phyloP scores from a whole-genome alignment of 2,329 filamentous ascomycete genomes.

The Ambrosiella cleistominuta region DNA sequence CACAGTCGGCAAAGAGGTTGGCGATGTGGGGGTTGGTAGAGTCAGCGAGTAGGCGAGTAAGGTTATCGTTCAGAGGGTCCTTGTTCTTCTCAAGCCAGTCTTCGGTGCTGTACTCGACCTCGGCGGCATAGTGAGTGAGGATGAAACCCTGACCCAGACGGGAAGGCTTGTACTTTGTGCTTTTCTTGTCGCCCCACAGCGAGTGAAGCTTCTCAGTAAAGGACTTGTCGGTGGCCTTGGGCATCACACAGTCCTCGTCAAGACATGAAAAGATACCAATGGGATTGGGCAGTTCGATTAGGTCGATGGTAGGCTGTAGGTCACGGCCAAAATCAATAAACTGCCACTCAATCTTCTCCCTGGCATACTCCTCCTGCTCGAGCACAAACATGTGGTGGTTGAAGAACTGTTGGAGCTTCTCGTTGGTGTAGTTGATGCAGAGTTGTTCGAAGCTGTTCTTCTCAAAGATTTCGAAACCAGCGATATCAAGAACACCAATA shows the following conservation, averaged over 20 bases:
- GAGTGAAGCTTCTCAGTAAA: conserved; percentile 97
- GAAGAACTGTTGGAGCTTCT: conserved; percentile 98
- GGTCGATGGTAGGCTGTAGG: conserved; percentile 88
- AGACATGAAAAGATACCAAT: conserved; percentile 98
- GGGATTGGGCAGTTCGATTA: conserved; percentile 89
- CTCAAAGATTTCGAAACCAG: conserved; percentile 97
- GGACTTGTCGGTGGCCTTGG: conserved; percentile 88
- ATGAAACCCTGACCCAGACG: conserved; percentile 83
- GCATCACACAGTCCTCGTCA: conserved; percentile 97
- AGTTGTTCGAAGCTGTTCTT: conserved; percentile 97
- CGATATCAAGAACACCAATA: conserved; percentile 96
- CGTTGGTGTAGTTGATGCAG: conserved; percentile 99
- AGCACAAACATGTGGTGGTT: conserved; percentile 99
- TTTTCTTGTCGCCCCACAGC: conserved; percentile 81
- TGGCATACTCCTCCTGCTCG: conserved; percentile 93
- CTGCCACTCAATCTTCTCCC: conserved; percentile 98
- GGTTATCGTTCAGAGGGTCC: conserved; percentile 90
- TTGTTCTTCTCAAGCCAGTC: conserved; percentile 99
- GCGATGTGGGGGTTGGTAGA: conserved; percentile 75
- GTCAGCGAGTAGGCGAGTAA: conserved; percentile 69
- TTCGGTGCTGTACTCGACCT: conserved; percentile 90
- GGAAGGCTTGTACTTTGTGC: conserved; percentile 77
- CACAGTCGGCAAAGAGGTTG: conserved; percentile 72
- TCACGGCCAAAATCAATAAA: conserved; percentile 98
- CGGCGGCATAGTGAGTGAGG: conserved; percentile 90